Conservation (phyloP, 371 early-diverging fungal species). For the Mucor circinelloides region DNA sequence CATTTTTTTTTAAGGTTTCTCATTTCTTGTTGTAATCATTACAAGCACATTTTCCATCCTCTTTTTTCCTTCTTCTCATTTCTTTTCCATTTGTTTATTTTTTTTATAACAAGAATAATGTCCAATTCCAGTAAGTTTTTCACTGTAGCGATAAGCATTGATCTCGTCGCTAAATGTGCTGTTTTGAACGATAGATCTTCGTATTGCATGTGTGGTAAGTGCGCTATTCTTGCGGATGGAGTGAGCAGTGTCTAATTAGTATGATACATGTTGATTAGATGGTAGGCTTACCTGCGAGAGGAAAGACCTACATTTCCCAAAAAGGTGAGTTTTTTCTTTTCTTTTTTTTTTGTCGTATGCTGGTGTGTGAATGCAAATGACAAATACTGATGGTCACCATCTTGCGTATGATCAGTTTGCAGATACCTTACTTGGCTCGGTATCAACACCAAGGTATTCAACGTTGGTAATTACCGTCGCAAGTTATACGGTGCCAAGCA, state of each 20-base stretch:
- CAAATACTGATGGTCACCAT: background rate
- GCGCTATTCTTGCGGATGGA: background rate
- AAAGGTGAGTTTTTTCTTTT: constrained; percentile 69
- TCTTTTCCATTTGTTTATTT: background rate
- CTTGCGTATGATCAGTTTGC: constrained; percentile 59
- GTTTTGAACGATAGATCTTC: constrained; percentile 27
- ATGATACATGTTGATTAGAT: constrained; percentile 46
- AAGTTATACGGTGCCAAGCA: constrained; percentile 81
- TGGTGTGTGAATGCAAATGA: background rate
- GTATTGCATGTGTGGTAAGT: constrained; percentile 44
- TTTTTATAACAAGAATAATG: background rate
- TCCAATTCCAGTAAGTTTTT: background rate
- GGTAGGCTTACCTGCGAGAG: constrained; percentile 90
- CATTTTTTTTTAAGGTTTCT: background rate
- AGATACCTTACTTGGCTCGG: constrained; percentile 96
- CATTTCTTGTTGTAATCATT: background rate
- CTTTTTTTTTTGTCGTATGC: too few species aligned
- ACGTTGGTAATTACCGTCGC: constrained; percentile 93
- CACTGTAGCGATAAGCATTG: background rate
- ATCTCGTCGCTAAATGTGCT: background rate
- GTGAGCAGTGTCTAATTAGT: background rate
- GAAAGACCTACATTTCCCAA: constrained; percentile 89
- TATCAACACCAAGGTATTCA: constrained; percentile 87
- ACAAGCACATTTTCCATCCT: background rate
- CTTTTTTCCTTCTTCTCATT: background rate